A percentile compares a stretch with the other conserved stretches of the same genome.
Evolutionary conservation across 1,139 yeast genomes (phyloP).

Genomic region (Blastobotrys persicus): DNA sequence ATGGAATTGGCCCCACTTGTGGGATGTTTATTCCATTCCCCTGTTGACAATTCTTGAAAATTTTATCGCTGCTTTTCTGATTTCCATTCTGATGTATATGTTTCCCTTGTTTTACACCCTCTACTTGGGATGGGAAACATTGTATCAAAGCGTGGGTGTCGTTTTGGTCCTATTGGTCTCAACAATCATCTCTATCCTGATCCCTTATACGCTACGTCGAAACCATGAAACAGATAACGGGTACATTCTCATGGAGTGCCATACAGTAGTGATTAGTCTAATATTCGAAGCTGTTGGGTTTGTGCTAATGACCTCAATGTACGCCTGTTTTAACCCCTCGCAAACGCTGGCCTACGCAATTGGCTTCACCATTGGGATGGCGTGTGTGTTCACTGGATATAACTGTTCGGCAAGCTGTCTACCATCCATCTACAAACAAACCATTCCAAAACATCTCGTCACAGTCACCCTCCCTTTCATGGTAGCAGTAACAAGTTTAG

Average conservation of each 20-base stretch:
- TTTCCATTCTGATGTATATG: constrained; percentile 1
- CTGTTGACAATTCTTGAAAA: neutral
- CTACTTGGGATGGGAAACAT: neutral
- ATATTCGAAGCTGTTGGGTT: neutral
- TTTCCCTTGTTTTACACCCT: constrained; percentile 4
- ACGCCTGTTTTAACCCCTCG: neutral
- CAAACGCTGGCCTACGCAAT: neutral
- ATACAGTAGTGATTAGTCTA: neutral
- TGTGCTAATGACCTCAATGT: neutral
- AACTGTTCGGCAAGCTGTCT: neutral
- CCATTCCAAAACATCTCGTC: neutral
- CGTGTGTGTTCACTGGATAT: constrained; percentile 5
- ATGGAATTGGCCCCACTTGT: too few species aligned
- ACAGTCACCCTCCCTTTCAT: neutral
- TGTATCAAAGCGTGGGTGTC: neutral
- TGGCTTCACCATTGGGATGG: constrained; percentile 1
- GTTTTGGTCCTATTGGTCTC: neutral
- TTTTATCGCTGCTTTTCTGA: neutral
- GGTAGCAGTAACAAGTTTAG: constrained; percentile 4
- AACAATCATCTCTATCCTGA: neutral
- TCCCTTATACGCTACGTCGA: neutral
- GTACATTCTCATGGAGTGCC: neutral
- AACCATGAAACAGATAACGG: neutral
- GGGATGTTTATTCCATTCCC: neutral
- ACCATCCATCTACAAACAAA: constrained; percentile 3